Evolutionary conservation across 2,329 filamentous ascomycete genomes (phyloP).

Genomic region (Claviceps humidiphila): DNA sequence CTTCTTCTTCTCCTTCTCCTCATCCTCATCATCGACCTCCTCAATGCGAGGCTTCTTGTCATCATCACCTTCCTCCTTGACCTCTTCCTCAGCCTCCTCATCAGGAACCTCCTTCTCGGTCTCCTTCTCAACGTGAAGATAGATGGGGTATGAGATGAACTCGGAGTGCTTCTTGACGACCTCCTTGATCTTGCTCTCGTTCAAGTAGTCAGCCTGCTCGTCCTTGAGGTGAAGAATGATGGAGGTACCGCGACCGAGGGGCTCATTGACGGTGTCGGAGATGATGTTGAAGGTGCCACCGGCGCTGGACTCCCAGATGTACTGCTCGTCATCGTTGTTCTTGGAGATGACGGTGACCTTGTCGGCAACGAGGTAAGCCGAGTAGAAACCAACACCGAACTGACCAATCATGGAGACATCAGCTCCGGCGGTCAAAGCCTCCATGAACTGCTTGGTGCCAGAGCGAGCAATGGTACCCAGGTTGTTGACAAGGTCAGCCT

Average conservation of each 20-base stretch:
- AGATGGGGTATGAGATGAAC: constrained; percentile 99
- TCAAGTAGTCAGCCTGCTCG: constrained; percentile 95
- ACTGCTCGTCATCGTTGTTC: constrained; percentile 99
- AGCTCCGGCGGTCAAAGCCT: constrained; percentile 93
- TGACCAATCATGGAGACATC: constrained; percentile 99
- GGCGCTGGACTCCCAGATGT: constrained; percentile 96
- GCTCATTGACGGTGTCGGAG: constrained; percentile 81
- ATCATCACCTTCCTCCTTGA: constrained; percentile 53
- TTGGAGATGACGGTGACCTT: constrained; percentile 91
- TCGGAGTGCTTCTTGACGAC: constrained; percentile 99
- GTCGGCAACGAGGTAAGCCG: constrained; percentile 97
- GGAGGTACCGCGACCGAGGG: constrained; percentile 87
- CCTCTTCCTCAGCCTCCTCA: constrained; percentile 70
- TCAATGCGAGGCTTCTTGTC: constrained; percentile 96
- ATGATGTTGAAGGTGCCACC: constrained; percentile 94
- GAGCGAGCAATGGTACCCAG: constrained; percentile 98
- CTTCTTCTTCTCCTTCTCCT: constrained; percentile 78
- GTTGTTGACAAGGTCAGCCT: constrained; percentile 99
- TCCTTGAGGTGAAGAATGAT: constrained; percentile 99
- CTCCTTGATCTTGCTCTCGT: constrained; percentile 99
- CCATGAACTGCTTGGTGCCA: constrained; percentile 99
- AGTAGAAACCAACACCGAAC: constrained; percentile 99
- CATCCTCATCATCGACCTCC: constrained; percentile 78
- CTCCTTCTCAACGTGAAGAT: constrained; percentile 99
- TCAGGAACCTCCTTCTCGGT: constrained; percentile 97